Evolutionary conservation across 129 eudicot species (phyloP).

Genomic region (Tanacetum coccineum): DNA sequence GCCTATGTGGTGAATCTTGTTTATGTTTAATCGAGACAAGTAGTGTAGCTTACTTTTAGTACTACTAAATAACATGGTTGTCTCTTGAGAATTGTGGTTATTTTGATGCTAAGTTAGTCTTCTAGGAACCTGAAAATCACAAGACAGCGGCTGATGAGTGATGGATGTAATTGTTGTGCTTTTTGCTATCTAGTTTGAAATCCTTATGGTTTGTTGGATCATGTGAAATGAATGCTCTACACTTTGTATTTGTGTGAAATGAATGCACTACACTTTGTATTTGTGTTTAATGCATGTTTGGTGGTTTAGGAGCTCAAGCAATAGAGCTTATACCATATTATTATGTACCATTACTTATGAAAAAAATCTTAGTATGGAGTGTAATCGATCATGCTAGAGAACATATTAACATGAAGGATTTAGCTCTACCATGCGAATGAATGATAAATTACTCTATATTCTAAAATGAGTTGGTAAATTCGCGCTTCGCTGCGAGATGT

Average conservation of each 20-base stretch:
- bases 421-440: too few relatives aligned
- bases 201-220: not conserved
- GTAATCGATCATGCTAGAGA: too few relatives aligned
- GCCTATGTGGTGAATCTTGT: not conserved
- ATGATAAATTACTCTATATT: too few relatives aligned
- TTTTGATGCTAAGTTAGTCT: slow-evolving; percentile 14
- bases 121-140: not conserved
- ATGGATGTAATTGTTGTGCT: not conserved
- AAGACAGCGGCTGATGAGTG: not conserved
- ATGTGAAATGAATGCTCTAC: not conserved
- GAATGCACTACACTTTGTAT: not conserved
- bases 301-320: not conserved
- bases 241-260: not conserved
- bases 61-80: not conserved
- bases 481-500: too few relatives aligned
- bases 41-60: slow-evolving; percentile 8
- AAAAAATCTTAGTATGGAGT: too few relatives aligned
- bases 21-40: not conserved
- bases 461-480: too few relatives aligned
- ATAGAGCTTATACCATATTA: too few relatives aligned
- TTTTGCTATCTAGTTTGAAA: not conserved
- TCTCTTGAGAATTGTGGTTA: slow-evolving; percentile 18
- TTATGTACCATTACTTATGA: too few relatives aligned
- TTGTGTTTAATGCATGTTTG: not conserved
- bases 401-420: too few relatives aligned